Evolutionary conservation across 2,329 filamentous ascomycete species (phyloP), one percentile per base, ranked within the genome.

Genomic region (Aspergillus fijiensis): DNA sequence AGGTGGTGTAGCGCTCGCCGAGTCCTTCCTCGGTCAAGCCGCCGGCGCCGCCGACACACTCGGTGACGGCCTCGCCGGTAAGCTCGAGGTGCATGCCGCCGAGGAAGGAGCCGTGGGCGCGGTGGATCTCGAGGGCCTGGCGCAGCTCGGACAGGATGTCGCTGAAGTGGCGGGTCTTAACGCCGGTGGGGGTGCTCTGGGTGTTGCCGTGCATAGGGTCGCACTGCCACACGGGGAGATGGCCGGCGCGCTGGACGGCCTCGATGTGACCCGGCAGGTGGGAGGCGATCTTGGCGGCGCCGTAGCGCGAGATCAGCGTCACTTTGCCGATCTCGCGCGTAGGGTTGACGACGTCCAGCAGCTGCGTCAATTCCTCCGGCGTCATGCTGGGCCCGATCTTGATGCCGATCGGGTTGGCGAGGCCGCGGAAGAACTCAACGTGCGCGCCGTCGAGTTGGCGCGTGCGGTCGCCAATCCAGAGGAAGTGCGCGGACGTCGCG

Each of bases 401-500:
- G 77, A 99, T 89, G 63, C 95, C 95, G 68, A 99, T 91, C 0
- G 95, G 95, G 79, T 99, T 99, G 70, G 91, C 89, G 66, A 99
- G 89, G 60, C 95, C 95, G 50, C 95, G 89, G 84, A 98, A 96
- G 82, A 96, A 99, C 78, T 99, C 95, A 63, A 99, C 90, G 76
- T 99, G 95, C 0, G 90, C 94, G 68, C 94, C 91, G 72, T 95
- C 90, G 50, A 97, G 86, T 77, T 98, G 94, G 51, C 95, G 87
- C 2, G 95, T 99, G 65, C 95, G 90, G 77, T 99, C 95, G 57
- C 95, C 95, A 69, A 99, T 96, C 95, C 95, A 99, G 74, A 99
- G 85, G 81, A 99, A 98, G 75, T 99, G 95, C 0, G 92, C 91
- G 4, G 92, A 96, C 0, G 94, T 98, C 77, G 96, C 90, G 80